Conservation (phyloP, 257 asterid genomes). For the Eustoma russellianum region DNA sequence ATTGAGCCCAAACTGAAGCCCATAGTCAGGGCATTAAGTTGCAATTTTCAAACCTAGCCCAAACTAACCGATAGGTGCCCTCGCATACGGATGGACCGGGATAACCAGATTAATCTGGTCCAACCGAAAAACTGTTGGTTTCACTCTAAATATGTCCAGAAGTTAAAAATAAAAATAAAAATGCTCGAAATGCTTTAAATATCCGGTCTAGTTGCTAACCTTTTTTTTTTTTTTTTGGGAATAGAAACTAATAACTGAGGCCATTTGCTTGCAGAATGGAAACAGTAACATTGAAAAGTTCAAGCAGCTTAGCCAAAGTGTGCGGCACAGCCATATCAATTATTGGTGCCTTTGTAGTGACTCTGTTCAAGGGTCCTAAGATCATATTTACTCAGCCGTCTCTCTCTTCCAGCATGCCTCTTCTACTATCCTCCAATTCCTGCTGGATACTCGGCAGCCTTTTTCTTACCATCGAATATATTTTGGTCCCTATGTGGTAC, state of each 20-base stretch:
- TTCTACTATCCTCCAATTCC: slow-evolving; percentile 27
- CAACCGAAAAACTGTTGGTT: no score
- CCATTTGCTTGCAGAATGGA: slow-evolving; percentile 59
- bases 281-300: slow-evolving; percentile 43
- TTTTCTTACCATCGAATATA: slow-evolving; percentile 57
- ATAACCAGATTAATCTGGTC: no score
- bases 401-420: slow-evolving; percentile 5
- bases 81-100: no score
- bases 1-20: no score
- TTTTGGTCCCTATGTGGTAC: slow-evolving; percentile 86
- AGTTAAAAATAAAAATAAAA: no score
- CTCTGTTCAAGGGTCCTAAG: slow-evolving; percentile 76
- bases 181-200: no score
- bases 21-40: no score
- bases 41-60: no score
- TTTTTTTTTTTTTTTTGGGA: neutral
- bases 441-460: slow-evolving; percentile 72
- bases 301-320: slow-evolving; percentile 59
- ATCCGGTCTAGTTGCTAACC: neutral
- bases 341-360: slow-evolving; percentile 68
- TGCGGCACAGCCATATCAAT: slow-evolving; percentile 66
- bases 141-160: no score
- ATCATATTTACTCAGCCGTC: slow-evolving; percentile 17
- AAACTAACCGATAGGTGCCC: no score
- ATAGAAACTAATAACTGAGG: neutral